Evolutionary conservation across 2,329 filamentous ascomycete species (phyloP).

Genomic region (Fusarium burgessii): DNA sequence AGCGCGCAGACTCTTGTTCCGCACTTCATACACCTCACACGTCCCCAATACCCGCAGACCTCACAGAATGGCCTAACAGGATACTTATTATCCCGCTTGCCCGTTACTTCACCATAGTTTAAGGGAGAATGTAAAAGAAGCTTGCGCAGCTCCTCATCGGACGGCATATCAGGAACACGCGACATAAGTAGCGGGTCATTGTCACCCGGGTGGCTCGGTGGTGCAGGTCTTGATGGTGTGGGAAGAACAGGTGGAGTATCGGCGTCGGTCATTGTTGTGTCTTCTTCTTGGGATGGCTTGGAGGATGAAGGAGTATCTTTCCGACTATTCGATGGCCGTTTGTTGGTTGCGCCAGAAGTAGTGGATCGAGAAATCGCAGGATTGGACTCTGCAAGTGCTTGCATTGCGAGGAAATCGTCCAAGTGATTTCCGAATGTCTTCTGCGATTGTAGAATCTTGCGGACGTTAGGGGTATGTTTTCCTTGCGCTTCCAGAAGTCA

Average conservation of each 20-base stretch:
- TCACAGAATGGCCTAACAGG: slow-evolving; percentile 78
- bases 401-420: slow-evolving; percentile 79
- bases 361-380: slow-evolving; percentile 50
- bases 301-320: slow-evolving; percentile 44
- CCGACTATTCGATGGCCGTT: slow-evolving; percentile 46
- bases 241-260: slow-evolving; percentile 51
- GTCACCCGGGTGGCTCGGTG: slow-evolving; percentile 61
- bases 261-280: slow-evolving; percentile 46
- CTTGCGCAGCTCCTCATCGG: slow-evolving; percentile 71
- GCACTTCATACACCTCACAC: slow-evolving; percentile 81
- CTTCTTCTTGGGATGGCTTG: slow-evolving; percentile 41
- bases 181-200: slow-evolving; percentile 69
- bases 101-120: slow-evolving; percentile 74
- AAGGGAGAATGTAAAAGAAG: slow-evolving; percentile 74
- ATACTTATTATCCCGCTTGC: slow-evolving; percentile 60
- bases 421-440: slow-evolving; percentile 88
- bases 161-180: slow-evolving; percentile 68
- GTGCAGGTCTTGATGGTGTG: slow-evolving; percentile 50
- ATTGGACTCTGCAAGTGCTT: slow-evolving; percentile 58
- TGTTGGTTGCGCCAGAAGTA: slow-evolving; percentile 48
- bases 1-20: slow-evolving; percentile 82
- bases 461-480: slow-evolving; percentile 76
- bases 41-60: slow-evolving; percentile 85
- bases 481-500: slow-evolving; percentile 52
- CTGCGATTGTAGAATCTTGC: slow-evolving; percentile 82